These are phyloP conservation scores for Aspergillus alliaceus DNA, from an alignment of 2,329 filamentous ascomycete species.

Conservation along the genomic window DNA sequence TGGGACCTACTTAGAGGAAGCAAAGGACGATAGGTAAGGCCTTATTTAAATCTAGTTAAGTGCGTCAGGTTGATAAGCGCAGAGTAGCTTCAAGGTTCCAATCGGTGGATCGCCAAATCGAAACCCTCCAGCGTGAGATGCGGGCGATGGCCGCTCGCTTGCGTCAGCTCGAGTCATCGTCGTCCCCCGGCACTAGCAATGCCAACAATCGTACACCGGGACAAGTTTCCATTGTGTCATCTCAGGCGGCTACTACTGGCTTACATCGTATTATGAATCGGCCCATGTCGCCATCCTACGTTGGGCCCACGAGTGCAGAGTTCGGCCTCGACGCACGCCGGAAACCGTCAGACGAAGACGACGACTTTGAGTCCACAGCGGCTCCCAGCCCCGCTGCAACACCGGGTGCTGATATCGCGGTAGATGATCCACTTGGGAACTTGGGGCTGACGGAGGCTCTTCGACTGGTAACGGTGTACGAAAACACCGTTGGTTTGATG, in stretches of 20 bases:
- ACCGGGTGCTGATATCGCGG: conserved; percentile 31
- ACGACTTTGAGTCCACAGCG: conserved; percentile 19
- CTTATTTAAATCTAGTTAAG: background rate
- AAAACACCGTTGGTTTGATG: conserved; percentile 87
- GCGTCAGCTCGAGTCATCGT: conserved; percentile 27
- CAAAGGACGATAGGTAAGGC: conserved; percentile 20
- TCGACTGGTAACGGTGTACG: conserved; percentile 72
- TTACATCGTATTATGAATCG: conserved; percentile 32
- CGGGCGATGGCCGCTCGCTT: conserved; percentile 30
- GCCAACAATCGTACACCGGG: conserved; percentile 2
- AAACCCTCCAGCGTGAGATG: conserved; percentile 30
- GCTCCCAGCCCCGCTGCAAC: conserved; percentile 22
- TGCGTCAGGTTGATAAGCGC: background rate
- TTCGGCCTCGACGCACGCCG: conserved; percentile 29
- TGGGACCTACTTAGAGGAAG: background rate
- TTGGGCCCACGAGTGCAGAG: conserved; percentile 38
- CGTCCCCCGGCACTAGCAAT: conserved; percentile 11
- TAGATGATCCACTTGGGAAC: conserved; percentile 71
- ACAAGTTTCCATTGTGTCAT: conserved; percentile 11
- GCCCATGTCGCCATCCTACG: conserved; percentile 33
- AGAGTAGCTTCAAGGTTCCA: conserved; percentile 22
- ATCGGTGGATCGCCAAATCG: conserved; percentile 29
- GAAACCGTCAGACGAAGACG: conserved; percentile 15
- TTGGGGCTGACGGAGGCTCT: conserved; percentile 74
- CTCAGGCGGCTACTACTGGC: conserved; percentile 12